These are phyloP conservation scores for Rhododendron mucronatum DNA, from an alignment of 148 eudicot genomes.

Conservation along the genomic window DNA sequence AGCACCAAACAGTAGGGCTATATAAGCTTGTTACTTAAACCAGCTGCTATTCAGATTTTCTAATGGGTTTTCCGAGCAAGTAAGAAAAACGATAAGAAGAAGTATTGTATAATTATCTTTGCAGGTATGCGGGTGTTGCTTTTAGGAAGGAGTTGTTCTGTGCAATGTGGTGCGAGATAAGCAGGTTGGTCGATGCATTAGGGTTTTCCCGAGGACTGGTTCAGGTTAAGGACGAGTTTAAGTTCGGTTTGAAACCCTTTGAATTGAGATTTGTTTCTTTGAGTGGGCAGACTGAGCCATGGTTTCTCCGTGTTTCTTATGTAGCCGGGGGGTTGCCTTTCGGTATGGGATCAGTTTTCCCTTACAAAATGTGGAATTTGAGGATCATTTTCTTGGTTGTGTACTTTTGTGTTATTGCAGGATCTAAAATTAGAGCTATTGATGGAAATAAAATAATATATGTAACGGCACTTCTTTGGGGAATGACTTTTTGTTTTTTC, in stretches of 20 bases:
- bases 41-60: constrained; percentile 15
- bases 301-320: constrained; percentile 4
- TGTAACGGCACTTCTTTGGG: background rate
- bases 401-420: background rate
- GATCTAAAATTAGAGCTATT: background rate
- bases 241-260: constrained; percentile 11
- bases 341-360: too few relatives aligned
- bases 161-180: constrained; percentile 14
- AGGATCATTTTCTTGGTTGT: background rate
- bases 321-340: too few relatives aligned
- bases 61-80: constrained; percentile 12
- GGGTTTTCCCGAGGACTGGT: background rate
- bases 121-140: constrained; percentile 53
- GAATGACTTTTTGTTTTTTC: too few relatives aligned
- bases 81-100: constrained; percentile 17
- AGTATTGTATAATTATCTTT: constrained; percentile 38
- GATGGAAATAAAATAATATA: background rate
- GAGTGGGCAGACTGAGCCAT: constrained; percentile 2
- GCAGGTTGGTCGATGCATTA: constrained; percentile 20
- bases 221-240: constrained; percentile 17
- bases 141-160: constrained; percentile 17
- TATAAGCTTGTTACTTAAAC: constrained; percentile 13
- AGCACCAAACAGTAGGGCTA: constrained; percentile 45
- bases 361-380: background rate
- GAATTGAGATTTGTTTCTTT: background rate